Evolutionary conservation across 2,329 filamentous ascomycete species (phyloP).

Genomic region (Beauveria brongniartii): DNA sequence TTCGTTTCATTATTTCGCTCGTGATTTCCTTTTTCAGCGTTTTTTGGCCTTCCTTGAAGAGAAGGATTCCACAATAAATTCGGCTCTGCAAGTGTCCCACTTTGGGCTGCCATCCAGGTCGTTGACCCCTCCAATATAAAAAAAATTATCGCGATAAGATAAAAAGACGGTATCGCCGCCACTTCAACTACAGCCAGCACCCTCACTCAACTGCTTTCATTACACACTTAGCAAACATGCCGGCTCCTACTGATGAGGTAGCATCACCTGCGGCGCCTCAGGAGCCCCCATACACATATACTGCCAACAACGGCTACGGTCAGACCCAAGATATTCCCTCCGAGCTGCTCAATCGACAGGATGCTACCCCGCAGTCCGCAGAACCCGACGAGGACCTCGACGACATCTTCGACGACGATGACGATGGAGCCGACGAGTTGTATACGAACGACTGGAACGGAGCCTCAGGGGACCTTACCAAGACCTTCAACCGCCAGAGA

Average conservation of each 20-base stretch:
- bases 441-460: constrained; percentile 48
- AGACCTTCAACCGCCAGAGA: constrained; percentile 80
- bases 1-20: no score
- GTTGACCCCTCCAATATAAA: constrained; percentile 6
- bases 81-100: neutral
- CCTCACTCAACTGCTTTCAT: neutral
- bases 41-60: no score
- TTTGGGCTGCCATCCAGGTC: constrained; percentile 4
- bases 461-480: constrained; percentile 63
- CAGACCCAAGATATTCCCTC: constrained; percentile 27
- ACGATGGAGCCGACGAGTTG: constrained; percentile 57
- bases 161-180: neutral
- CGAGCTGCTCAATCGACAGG: constrained; percentile 23
- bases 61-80: no score
- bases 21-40: no score
- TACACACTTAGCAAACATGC: neutral
- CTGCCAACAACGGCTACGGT: constrained; percentile 36
- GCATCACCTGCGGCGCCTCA: constrained; percentile 34
- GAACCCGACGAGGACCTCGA: constrained; percentile 27
- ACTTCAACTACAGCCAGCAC: neutral
- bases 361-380: constrained; percentile 15
- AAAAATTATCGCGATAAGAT: constrained; percentile 10
- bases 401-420: constrained; percentile 31
- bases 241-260: neutral
- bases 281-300: constrained; percentile 37